Evolutionary conservation across 2,329 filamentous ascomycete genomes (phyloP).

Genomic region (Didymella keratinophila): DNA sequence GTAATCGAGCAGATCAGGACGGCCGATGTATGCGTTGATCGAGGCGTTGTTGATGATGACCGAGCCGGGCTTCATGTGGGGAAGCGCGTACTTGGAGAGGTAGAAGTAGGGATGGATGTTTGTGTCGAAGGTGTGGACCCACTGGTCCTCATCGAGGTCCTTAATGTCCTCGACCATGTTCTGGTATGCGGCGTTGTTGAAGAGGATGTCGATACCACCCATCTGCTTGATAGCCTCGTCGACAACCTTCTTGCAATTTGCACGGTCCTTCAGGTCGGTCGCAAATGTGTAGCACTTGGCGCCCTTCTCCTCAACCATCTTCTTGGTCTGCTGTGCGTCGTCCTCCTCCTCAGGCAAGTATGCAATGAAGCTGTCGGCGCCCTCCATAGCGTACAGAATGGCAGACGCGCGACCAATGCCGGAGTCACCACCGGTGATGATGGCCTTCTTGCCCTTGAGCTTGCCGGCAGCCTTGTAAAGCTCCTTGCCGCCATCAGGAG

Average conservation of each 20-base stretch:
- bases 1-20: conserved; percentile 82
- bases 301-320: conserved; percentile 71
- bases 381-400: conserved; percentile 82
- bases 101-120: conserved; percentile 87
- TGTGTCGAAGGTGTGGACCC: conserved; percentile 79
- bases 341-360: conserved; percentile 79
- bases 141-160: conserved; percentile 79
- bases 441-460: conserved; percentile 74
- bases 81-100: conserved; percentile 77
- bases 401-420: conserved; percentile 81
- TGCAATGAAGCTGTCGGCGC: conserved; percentile 74
- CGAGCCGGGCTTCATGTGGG: conserved; percentile 76
- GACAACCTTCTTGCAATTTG: conserved; percentile 74
- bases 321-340: conserved; percentile 78
- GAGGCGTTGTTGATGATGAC: conserved; percentile 88
- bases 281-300: conserved; percentile 69
- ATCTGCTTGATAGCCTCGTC: conserved; percentile 71
- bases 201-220: conserved; percentile 75
- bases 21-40: conserved; percentile 83
- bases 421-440: conserved; percentile 83
- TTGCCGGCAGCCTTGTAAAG: conserved; percentile 79
- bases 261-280: conserved; percentile 69
- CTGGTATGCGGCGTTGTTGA: conserved; percentile 77
- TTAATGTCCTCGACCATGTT: conserved; percentile 76
- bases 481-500: conserved; percentile 71